A percentile compares a stretch with the other conserved stretches of the same genome.
Conservation (phyloP, 2,329 filamentous ascomycete genomes). For the Phoma sp. region DNA sequence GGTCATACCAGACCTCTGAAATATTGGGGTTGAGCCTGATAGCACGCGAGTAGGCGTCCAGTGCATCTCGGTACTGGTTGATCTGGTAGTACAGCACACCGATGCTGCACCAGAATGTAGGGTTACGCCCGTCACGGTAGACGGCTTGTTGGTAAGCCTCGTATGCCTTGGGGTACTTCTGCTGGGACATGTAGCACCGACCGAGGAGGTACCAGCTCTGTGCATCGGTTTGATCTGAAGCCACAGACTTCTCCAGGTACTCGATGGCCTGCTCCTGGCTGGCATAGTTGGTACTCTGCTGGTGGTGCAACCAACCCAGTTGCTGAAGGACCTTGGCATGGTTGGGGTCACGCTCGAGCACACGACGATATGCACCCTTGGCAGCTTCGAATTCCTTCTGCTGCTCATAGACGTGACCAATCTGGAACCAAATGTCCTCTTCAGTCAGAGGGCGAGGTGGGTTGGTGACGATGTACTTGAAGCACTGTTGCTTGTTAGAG, state of each 20-base stretch:
- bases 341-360: slow-evolving; percentile 91
- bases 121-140: slow-evolving; percentile 95
- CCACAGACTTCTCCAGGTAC: slow-evolving; percentile 95
- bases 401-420: slow-evolving; percentile 97
- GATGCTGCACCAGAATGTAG: slow-evolving; percentile 99
- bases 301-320: slow-evolving; percentile 96
- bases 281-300: slow-evolving; percentile 88
- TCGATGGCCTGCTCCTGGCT: slow-evolving; percentile 97
- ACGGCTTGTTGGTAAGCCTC: slow-evolving; percentile 99
- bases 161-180: slow-evolving; percentile 98
- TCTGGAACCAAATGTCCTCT: slow-evolving; percentile 99
- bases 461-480: slow-evolving; percentile 95
- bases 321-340: slow-evolving; percentile 98
- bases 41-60: slow-evolving; percentile 96
- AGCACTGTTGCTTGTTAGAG: slow-evolving; percentile 71
- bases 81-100: slow-evolving; percentile 99
- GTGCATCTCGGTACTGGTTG: slow-evolving; percentile 97
- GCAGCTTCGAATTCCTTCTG: slow-evolving; percentile 99
- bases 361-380: slow-evolving; percentile 89
- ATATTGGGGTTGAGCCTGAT: slow-evolving; percentile 98
- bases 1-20: slow-evolving; percentile 98
- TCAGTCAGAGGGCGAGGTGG: slow-evolving; percentile 92
- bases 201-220: slow-evolving; percentile 99
- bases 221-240: slow-evolving; percentile 90
- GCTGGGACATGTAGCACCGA: slow-evolving; percentile 98